Base-by-base conservation (phyloP, 805 yeast species). In the Yarrowia porcina region DNA sequence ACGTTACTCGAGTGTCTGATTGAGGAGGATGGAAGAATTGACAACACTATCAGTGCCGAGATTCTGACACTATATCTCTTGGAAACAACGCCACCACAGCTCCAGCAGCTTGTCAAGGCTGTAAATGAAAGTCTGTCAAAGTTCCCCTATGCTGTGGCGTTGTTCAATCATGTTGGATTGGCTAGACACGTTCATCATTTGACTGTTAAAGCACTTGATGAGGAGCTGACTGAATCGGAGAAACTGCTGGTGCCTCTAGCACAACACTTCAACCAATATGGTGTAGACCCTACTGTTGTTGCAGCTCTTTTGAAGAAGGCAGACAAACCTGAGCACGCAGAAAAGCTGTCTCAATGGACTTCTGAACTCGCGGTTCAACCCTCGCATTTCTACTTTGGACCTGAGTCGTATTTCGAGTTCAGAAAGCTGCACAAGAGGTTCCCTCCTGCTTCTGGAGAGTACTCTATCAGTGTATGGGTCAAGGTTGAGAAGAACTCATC, bases 361-460 rank as follows among this genome's bases (percentile, higher is more conserved):
- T 56, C 61, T 8, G 20, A 56, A 17, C 10, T 39, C 5, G n/a
- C 61, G 2, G 39, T 56, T 8, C 30, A 39, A 28, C 61, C 61
- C 7, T 20, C 61, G 15, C 49, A 41, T 15, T 56, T 39, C 38
- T 15, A 25, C 41, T 56, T 56, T 28, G 61, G 39, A 15, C 36
- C 39, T 3, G 49, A 41, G 9, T 56, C 61, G 3, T 28, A 39
- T 30, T 15, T 39, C 17, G 49, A 56, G 28, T 56, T 56, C 39
- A 35, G 61, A 8, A 39, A 56, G 17, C 28, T 56, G 3, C 49
- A 39, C 23, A 56, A 56, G 13, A 17, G 61, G 5, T 56, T 56
- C 20, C 61, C 61, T 13, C 61, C 61, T 2, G 47, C 61, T 13
- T 56, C 61, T 1, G 61, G 61, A 21, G 61, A 56, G 49, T 56